phyloP scores from a whole-genome alignment of 2,329 filamentous ascomycete genomes.

The Colletotrichum higginsianum region DNA sequence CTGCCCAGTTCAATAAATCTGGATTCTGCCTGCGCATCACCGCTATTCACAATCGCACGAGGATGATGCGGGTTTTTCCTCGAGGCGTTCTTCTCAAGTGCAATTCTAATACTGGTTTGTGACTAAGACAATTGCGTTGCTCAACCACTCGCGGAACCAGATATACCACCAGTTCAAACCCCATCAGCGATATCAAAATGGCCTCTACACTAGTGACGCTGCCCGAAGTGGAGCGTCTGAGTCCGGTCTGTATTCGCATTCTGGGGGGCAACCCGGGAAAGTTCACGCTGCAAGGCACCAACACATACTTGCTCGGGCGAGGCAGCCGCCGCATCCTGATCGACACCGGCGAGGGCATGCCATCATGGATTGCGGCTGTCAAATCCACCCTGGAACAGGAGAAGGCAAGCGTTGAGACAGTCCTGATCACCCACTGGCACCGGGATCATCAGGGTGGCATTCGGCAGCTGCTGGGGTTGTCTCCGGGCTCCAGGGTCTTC shows the following conservation, averaged over 20 bases:
- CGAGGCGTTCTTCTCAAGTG: neutral
- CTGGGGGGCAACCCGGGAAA: conserved; percentile 93
- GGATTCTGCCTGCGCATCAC: conserved; percentile 5
- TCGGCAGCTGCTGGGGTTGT: conserved; percentile 74
- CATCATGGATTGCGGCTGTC: conserved; percentile 79
- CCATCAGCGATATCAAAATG: conserved; percentile 60
- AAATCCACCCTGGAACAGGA: conserved; percentile 76
- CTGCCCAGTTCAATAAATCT: neutral
- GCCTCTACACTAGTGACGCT: conserved; percentile 74
- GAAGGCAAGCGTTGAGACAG: conserved; percentile 76
- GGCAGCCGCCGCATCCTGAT: conserved; percentile 83
- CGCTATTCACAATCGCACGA: conserved; percentile 5
- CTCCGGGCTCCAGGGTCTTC: conserved; percentile 74
- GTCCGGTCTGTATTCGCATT: conserved; percentile 84
- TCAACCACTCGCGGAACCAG: neutral
- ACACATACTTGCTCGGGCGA: conserved; percentile 92
- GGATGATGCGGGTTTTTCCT: conserved; percentile 21
- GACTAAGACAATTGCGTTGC: conserved; percentile 21
- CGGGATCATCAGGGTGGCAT: conserved; percentile 87
- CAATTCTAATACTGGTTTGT: conserved; percentile 9
- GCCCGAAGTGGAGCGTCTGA: conserved; percentile 83
- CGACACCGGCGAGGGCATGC: conserved; percentile 89
- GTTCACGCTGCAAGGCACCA: conserved; percentile 83
- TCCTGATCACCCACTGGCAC: conserved; percentile 94
- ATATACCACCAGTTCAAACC: neutral